phyloP scores from a whole-genome alignment of 192 early-diverging fungal species.

The Thoreauomyces humboldtii region DNA sequence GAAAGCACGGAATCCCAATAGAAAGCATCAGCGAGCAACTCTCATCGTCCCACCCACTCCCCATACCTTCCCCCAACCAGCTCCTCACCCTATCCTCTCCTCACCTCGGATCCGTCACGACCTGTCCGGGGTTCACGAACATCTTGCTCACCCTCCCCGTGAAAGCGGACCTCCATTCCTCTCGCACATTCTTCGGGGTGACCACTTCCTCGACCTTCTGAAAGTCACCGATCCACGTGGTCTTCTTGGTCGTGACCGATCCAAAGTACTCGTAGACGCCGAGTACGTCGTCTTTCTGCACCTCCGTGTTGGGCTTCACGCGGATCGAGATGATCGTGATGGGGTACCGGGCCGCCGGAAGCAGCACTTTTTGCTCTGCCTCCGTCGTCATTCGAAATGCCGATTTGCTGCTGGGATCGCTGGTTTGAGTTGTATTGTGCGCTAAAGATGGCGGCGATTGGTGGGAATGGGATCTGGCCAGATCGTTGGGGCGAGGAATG shows the following conservation, averaged over 20 bases:
- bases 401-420: too few species aligned
- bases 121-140: slow-evolving; percentile 12
- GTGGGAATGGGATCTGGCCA: too few species aligned
- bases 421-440: too few species aligned
- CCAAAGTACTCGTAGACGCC: slow-evolving; percentile 34
- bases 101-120: slow-evolving; percentile 13
- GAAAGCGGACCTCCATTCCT: slow-evolving; percentile 11
- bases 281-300: slow-evolving; percentile 28
- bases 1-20: too few species aligned
- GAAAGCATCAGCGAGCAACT: too few species aligned
- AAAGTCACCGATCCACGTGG: background rate
- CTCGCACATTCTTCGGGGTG: slow-evolving; percentile 3
- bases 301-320: slow-evolving; percentile 7
- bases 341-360: slow-evolving; percentile 31
- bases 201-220: background rate
- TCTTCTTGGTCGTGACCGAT: slow-evolving; percentile 4
- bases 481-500: too few species aligned
- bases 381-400: slow-evolving; percentile 7
- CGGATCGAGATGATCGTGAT: slow-evolving; percentile 23
- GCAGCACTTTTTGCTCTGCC: slow-evolving; percentile 6
- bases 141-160: slow-evolving; percentile 12
- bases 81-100: too few species aligned
- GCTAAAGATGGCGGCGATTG: too few species aligned
- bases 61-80: too few species aligned
- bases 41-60: too few species aligned